Conservation (phyloP, 164 flowering plant species). For the Macadamia integrifolia region DNA sequence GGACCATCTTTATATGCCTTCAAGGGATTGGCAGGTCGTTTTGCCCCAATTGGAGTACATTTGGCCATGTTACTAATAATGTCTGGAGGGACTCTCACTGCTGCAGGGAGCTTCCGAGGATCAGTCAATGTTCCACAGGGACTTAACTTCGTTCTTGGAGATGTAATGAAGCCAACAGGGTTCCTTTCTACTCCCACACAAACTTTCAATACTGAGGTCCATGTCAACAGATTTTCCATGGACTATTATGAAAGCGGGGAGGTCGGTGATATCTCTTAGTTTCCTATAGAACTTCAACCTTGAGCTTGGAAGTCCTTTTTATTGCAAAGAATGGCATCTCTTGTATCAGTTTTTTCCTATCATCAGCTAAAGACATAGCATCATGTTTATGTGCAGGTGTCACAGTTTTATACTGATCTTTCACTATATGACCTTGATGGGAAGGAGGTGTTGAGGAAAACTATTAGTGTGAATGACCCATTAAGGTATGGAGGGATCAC, state of each 20-base stretch:
- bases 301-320: not conserved
- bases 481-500: conserved; percentile 87
- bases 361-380: not conserved
- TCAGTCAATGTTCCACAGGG: conserved; percentile 97
- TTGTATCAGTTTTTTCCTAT: not conserved
- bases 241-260: conserved; percentile 90
- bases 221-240: conserved; percentile 88
- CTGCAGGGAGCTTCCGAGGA: conserved; percentile 85
- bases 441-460: conserved; percentile 91
- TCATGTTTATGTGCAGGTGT: conserved; percentile 39
- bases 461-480: conserved; percentile 93
- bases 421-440: conserved; percentile 71
- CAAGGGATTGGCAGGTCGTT: conserved; percentile 86
- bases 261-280: conserved; percentile 30
- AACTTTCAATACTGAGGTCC: conserved; percentile 88
- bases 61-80: conserved; percentile 87
- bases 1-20: conserved; percentile 91
- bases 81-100: conserved; percentile 91
- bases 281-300: not conserved
- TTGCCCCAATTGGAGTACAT: conserved; percentile 96
- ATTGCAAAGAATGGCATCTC: not conserved
- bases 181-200: conserved; percentile 78
- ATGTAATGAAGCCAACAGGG: conserved; percentile 74
- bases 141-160: conserved; percentile 82
- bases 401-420: conserved; percentile 84